phyloP scores from a whole-genome alignment of 768 basidiomycete species.

The Fistulinella prunicolor region DNA sequence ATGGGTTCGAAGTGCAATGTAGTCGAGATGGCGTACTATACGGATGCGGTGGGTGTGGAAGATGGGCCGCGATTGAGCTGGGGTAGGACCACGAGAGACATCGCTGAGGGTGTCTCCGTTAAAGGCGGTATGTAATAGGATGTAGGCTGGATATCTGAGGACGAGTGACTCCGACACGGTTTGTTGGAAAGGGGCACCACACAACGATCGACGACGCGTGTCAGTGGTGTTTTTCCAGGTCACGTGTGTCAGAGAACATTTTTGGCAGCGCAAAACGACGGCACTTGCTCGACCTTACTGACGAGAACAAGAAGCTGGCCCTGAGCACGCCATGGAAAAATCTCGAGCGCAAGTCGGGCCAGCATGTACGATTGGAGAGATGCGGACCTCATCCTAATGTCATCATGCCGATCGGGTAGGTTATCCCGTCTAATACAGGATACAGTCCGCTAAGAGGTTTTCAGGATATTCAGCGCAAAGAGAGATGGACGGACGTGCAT shows the following conservation, averaged over 20 bases:
- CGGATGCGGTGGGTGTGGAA: constrained; percentile 67
- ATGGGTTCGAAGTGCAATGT: constrained; percentile 93
- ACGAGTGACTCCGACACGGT: no score
- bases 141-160: constrained; percentile 1
- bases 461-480: background rate
- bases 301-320: background rate
- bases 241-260: no score
- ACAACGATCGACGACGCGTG: no score
- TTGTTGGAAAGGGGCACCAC: no score
- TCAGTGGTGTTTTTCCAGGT: no score
- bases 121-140: constrained; percentile 19
- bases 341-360: background rate
- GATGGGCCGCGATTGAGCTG: constrained; percentile 20
- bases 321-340: constrained; percentile 13
- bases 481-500: background rate
- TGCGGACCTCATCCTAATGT: background rate
- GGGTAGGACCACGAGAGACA: constrained; percentile 21
- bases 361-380: background rate
- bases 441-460: background rate
- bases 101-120: constrained; percentile 2
- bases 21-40: constrained; percentile 93
- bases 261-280: constrained; percentile 3
- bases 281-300: constrained; percentile 1
- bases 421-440: no score
- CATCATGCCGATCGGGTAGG: background rate